Percentiles rank a stretch among this genome's conserved stretches.
Evolutionary conservation across 2,329 filamentous ascomycete species (phyloP).

Genomic region (Phoma sp.): DNA sequence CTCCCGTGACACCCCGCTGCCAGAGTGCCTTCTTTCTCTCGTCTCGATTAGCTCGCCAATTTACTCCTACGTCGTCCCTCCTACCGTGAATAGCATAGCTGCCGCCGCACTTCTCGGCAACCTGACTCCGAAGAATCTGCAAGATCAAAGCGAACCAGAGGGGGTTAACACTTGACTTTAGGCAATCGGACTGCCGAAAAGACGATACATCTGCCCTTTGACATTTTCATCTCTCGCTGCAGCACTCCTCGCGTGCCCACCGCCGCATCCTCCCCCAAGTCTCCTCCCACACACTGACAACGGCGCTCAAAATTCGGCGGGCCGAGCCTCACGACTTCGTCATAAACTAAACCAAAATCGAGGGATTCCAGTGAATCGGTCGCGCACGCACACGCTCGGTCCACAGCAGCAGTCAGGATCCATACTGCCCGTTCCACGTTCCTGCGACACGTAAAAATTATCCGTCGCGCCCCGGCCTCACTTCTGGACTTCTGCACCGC

Average conservation of each 20-base stretch:
- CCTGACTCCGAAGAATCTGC: constrained; percentile 29
- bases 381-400: constrained; percentile 21
- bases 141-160: constrained; percentile 30
- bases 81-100: constrained; percentile 33
- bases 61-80: constrained; percentile 8
- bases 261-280: constrained; percentile 9
- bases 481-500: constrained; percentile 16
- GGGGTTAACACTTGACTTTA: constrained; percentile 27
- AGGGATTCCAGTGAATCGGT: constrained; percentile 32
- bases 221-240: constrained; percentile 7
- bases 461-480: constrained; percentile 24
- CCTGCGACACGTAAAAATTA: constrained; percentile 32
- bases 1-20: constrained; percentile 38
- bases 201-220: constrained; percentile 4
- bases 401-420: constrained; percentile 8
- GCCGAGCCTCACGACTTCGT: constrained; percentile 42
- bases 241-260: constrained; percentile 5
- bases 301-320: constrained; percentile 36
- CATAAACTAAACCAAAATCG: constrained; percentile 37
- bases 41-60: constrained; percentile 8
- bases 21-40: constrained; percentile 8
- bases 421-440: constrained; percentile 7
- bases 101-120: constrained; percentile 34
- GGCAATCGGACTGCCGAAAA: constrained; percentile 11
- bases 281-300: constrained; percentile 19